Evolutionary conservation across 169 alveolate genomes (phyloP).

Genomic region (Amoebophrya sp.): DNA sequence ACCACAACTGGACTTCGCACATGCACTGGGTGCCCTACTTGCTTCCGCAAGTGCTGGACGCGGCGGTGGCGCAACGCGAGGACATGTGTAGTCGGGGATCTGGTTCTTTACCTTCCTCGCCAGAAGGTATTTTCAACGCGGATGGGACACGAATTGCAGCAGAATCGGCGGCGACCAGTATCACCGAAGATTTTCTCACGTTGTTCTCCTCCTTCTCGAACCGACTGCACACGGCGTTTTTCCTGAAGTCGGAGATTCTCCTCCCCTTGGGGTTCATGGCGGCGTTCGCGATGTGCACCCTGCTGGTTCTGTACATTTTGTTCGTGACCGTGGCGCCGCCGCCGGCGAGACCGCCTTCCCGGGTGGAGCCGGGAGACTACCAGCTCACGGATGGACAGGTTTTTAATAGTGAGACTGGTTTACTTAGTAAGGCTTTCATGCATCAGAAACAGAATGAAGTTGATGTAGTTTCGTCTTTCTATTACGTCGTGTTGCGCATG

Average conservation of each 20-base stretch:
- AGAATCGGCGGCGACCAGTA: no score
- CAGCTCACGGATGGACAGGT: background rate
- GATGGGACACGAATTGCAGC: no score
- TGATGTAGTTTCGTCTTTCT: no score
- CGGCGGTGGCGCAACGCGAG: background rate
- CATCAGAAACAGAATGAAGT: no score
- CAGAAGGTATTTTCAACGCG: no score
- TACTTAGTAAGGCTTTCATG: no score
- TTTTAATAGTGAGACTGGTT: no score
- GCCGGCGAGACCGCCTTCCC: background rate
- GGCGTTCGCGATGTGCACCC: background rate
- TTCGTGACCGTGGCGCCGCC: background rate
- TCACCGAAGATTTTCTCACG: no score
- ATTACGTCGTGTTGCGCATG: no score
- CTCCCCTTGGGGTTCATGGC: background rate
- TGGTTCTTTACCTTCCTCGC: no score
- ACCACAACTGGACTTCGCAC: background rate
- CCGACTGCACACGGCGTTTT: no score
- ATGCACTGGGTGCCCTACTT: background rate
- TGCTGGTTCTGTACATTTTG: background rate
- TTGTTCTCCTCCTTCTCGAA: no score
- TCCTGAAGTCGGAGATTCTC: background rate
- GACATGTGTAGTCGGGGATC: background rate
- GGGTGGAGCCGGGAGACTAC: background rate
- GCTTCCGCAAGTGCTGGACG: constrained; percentile 11